These are phyloP conservation scores for Sporothrix pseudoabietina DNA, from an alignment of 2,329 filamentous ascomycete species.

Conservation along the genomic window DNA sequence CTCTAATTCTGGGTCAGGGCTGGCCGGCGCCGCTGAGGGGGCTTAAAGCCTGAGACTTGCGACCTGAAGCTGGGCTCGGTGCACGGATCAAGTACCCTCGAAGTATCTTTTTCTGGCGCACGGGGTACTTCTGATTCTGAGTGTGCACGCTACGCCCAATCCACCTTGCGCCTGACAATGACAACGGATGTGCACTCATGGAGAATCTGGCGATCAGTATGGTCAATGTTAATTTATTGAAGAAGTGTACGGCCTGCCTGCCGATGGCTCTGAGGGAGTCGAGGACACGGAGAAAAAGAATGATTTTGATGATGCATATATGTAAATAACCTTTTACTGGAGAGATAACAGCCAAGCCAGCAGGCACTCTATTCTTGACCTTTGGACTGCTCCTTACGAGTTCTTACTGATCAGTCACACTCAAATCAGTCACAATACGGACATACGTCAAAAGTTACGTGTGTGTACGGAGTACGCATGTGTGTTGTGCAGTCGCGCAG, in stretches of 20 bases:
- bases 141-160: neutral
- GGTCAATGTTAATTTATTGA: neutral
- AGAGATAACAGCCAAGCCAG: neutral
- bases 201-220: neutral
- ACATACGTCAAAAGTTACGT: neutral
- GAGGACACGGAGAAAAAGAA: too few relatives aligned
- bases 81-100: neutral
- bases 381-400: neutral
- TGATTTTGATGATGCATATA: too few relatives aligned
- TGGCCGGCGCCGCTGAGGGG: slow-evolving; percentile 11
- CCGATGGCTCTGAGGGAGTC: neutral
- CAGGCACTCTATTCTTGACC: neutral
- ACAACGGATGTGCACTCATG: neutral
- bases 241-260: neutral
- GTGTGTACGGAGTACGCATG: neutral
- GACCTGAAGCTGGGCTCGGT: slow-evolving; percentile 14
- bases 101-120: slow-evolving; percentile 1
- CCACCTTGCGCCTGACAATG: neutral
- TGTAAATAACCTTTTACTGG: too few relatives aligned
- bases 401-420: neutral
- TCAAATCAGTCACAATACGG: neutral
- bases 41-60: slow-evolving; percentile 14
- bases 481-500: neutral
- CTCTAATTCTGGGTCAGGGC: slow-evolving; percentile 7
- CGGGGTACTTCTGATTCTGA: slow-evolving; percentile 14